A percentile compares a stretch with the other conserved stretches of the same genome.
Evolutionary conservation across 2,329 filamentous ascomycete genomes (phyloP).

Genomic region (Pseudocercospora crystallina): DNA sequence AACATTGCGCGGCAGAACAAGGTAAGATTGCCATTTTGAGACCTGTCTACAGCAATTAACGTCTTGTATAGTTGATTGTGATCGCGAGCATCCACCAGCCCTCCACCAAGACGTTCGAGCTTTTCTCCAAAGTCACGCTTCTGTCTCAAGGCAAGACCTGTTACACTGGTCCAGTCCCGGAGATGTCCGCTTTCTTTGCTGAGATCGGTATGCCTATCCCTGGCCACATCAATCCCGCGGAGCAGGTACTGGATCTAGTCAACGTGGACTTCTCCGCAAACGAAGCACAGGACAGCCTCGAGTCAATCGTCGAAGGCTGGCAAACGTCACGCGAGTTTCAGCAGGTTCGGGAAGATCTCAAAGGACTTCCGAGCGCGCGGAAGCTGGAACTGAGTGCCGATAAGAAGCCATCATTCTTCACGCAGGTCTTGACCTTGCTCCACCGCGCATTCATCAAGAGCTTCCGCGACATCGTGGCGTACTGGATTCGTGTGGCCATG

Average conservation of each 20-base stretch:
- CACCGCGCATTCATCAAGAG: slow-evolving; percentile 79
- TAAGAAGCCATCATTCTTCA: slow-evolving; percentile 10
- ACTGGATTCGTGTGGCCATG: slow-evolving; percentile 77
- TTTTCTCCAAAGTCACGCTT: slow-evolving; percentile 74
- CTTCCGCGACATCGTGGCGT: slow-evolving; percentile 76
- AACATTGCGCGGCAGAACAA: slow-evolving; percentile 63
- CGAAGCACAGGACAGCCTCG: slow-evolving; percentile 41
- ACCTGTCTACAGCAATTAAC: neutral
- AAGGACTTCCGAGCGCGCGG: slow-evolving; percentile 9
- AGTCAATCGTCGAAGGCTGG: slow-evolving; percentile 56
- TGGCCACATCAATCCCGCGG: slow-evolving; percentile 69
- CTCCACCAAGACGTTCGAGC: slow-evolving; percentile 70
- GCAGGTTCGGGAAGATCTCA: slow-evolving; percentile 15
- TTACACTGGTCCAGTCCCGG: slow-evolving; percentile 64
- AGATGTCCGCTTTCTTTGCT: slow-evolving; percentile 61
- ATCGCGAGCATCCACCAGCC: slow-evolving; percentile 82
- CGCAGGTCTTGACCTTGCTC: slow-evolving; percentile 56
- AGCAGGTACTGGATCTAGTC: slow-evolving; percentile 71
- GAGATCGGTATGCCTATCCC: slow-evolving; percentile 61
- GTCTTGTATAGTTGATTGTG: slow-evolving; percentile 59
- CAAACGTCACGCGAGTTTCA: slow-evolving; percentile 37
- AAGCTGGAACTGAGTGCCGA: slow-evolving; percentile 6
- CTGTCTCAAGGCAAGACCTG: slow-evolving; percentile 67
- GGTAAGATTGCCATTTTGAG: slow-evolving; percentile 43
- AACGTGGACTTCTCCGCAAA: slow-evolving; percentile 68